Percentiles rank a stretch among this genome's conserved stretches.
These are phyloP conservation scores for Obba rivulosa DNA, from an alignment of 768 basidiomycete species.

Conservation along the genomic window DNA sequence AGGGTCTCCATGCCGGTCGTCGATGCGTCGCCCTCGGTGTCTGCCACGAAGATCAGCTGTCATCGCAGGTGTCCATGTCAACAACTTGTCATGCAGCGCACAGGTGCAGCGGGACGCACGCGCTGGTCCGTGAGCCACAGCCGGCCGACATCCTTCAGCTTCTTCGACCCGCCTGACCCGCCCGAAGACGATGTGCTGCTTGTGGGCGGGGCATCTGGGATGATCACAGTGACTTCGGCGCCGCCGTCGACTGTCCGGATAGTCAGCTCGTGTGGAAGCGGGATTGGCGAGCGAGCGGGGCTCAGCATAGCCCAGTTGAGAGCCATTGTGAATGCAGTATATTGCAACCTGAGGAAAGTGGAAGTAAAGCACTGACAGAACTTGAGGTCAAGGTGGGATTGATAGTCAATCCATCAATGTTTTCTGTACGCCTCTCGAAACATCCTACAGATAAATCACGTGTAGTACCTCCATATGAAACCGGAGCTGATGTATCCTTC, in stretches of 20 bases:
- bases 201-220: constrained; percentile 50
- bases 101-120: constrained; percentile 34
- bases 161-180: constrained; percentile 51
- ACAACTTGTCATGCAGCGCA: background rate
- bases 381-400: too few relatives aligned
- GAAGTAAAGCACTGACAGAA: too few relatives aligned
- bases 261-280: constrained; percentile 56
- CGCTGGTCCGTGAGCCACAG: constrained; percentile 69
- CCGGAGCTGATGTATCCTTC: too few relatives aligned
- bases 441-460: too few relatives aligned
- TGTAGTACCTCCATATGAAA: too few relatives aligned
- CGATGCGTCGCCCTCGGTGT: constrained; percentile 4
- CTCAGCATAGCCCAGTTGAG: constrained; percentile 75
- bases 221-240: constrained; percentile 50
- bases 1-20: constrained; percentile 35
- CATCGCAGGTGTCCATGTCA: background rate
- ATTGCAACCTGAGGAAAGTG: too few relatives aligned
- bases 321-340: constrained; percentile 45
- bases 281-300: constrained; percentile 52
- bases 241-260: constrained; percentile 52
- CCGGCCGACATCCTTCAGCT: constrained; percentile 52
- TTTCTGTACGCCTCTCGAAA: too few relatives aligned
- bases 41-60: constrained; percentile 57
- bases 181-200: constrained; percentile 39
- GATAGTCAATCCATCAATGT: too few relatives aligned